Evolutionary conservation across 768 basidiomycete species (phyloP), one percentile per base, ranked within the genome.

Genomic region (Paxillus involutus): DNA sequence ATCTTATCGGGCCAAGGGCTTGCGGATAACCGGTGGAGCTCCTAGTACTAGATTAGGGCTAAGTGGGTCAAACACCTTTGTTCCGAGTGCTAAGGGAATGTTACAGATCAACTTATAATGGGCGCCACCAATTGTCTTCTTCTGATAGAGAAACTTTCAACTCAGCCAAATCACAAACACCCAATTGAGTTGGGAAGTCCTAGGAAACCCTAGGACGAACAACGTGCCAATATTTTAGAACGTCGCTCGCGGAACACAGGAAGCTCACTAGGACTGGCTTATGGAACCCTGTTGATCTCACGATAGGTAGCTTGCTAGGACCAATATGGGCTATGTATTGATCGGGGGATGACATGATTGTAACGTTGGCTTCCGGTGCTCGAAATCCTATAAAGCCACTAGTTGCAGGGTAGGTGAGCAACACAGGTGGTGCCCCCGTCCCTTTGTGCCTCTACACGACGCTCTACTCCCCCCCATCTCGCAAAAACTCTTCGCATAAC

Each of bases 161-260:
- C 48, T 14, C 53, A 58, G 68, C 70, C 68, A 69, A 59, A 71
- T 71, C 60, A 67, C 59, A 64, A 69, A 62, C 44, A 36, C 51
- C 48, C 26, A 44, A 58, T 61, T 45, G 56, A 56, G 51, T 53
- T 55, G 51, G 42, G 52, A 55, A 46, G 52, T 44, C 45, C 53
- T 49, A 48, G 40, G 53, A 53, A 47, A 58, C 49, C 55, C 52
- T 43, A 53, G 55, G 39, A 55, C 40, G 45, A 48, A 48, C 53
- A 67, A 58, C 63, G 58, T 68, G 63, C 44, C 53, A 26, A 26
- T 26, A 39, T 35, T 35, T 49, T 45, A 17, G 32, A 44, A 43
- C 47, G 58, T 51, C 53, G 56, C 46, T 44, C 56, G 53, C 47
- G 52, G 51, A 67, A 52, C 51, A 71, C 67, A 65, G 67, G 60